Evolutionary conservation across 1,284 basidiomycete genomes (phyloP), one percentile per base, ranked within the genome.

Genomic region (Ceratobasidium sp.): DNA sequence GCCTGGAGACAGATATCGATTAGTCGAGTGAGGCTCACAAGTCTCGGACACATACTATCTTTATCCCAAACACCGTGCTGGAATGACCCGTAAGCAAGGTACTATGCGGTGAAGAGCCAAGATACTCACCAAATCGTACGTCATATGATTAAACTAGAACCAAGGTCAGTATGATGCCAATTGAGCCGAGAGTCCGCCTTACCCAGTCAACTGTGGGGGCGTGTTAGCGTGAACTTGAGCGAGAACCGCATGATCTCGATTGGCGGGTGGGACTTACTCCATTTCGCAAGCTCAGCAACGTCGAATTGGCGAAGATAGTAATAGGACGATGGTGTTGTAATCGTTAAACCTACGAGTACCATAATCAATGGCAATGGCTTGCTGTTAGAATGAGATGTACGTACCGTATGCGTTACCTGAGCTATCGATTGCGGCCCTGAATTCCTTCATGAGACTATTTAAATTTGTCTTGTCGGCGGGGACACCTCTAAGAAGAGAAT

Each of bases 271-370:
- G 9, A 28, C 64, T 7, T 66, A 66, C 64, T 66, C 64, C 64
- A 78, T 56, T 81, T 28, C 9, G 83, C 50, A 17, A 84, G 68
- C 2, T 77, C 81, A 1, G 79, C 80, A 42, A 84, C 80, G 76
- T 84, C 83, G 59, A 84, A 84, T 70, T 84, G 79, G 62, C 84
- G 84, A 2, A 84, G 81, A 78, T 84, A 84, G 83, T 83, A 84
- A 78, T 80, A 84, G 52, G 83, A 81, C 6, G 82, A 82, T 33
- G 83, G 83, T 12, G 82, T 79, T n/a, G 83, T 83, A 67, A 84
- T 81, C 10, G 81, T 80, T 33, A 80, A 80, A 44, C 78, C 57
- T 20, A 65, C 33, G 4, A 33, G 33, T 33, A 33, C 33, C 4
- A 33, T 33, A 33, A 33, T 1, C 33, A 33, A 33, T 33, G 33